Evolutionary conservation across 257 asterid species (phyloP).

Genomic region (Rehmannia glutinosa): DNA sequence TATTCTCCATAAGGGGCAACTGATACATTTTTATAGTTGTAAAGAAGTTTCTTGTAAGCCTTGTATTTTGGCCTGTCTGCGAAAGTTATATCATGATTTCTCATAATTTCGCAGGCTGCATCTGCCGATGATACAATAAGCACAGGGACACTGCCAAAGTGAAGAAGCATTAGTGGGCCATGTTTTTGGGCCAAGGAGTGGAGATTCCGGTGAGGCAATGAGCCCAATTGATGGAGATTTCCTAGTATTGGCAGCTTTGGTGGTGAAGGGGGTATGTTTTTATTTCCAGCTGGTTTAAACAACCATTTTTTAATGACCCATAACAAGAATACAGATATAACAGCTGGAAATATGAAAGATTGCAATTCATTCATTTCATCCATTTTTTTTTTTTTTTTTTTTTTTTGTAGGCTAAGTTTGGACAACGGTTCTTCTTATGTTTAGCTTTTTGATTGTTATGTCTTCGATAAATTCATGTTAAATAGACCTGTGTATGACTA

Average conservation of each 20-base stretch:
- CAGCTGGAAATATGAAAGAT: not conserved
- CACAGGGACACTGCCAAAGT: not conserved
- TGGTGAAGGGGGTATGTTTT: slow-evolving; percentile 8
- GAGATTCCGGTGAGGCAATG: not conserved
- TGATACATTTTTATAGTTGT: not conserved
- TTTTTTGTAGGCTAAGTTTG: no score
- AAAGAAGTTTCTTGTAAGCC: not conserved
- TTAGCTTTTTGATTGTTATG: no score
- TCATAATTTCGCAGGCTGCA: not conserved
- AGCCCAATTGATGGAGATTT: not conserved
- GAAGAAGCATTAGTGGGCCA: slow-evolving; percentile 4
- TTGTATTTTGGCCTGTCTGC: not conserved
- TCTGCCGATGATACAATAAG: not conserved
- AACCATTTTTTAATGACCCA: not conserved
- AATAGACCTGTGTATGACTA: no score
- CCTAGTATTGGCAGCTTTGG: not conserved
- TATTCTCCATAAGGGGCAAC: not conserved
- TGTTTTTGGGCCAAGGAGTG: not conserved
- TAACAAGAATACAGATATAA: not conserved
- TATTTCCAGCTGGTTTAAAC: not conserved
- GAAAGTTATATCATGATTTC: not conserved
- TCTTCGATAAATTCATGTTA: no score
- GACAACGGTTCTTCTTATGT: no score
- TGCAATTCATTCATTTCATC: not conserved
- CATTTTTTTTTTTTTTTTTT: not conserved